Evolutionary conservation across 306 rosid species (phyloP), one percentile per base, ranked within the genome.

Genomic region (Trichosanthes cucumerina): DNA sequence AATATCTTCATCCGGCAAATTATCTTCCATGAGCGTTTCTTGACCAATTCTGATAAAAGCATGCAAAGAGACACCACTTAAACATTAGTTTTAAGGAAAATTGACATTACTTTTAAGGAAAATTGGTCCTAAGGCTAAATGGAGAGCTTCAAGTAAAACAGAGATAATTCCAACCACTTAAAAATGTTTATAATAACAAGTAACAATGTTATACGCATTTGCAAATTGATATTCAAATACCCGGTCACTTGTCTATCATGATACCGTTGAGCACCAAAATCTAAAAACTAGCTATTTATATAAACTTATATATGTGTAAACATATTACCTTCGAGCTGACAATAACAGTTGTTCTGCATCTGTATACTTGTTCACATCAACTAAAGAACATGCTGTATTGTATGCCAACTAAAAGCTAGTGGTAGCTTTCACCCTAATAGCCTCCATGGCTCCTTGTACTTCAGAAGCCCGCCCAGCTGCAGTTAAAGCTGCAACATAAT

Each of bases 361-460:
- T 50, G 92, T 77, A 80, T 88, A 82, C 85, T 91, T 90, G 36
- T 81, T 84, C 86, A 84, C 74, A 75, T 88, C 96, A 87, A 95
- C 88, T 79, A 95, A 83, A 68, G 97, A 86, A 81, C 99, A 95
- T 23, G 97, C 97, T 72, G 92, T 88, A 79, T 95, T 95, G 86
- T 84, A 95, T 79, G 97, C 99, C 89, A 95, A 83, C 86, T 92
- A 97, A 86, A 92, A 95, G 89, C 88, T 95, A 86, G 90, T 89
- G 60, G 93, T 91, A 85, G 93, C 91, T 84, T 86, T 95, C 56
- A 89, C 80, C 86, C 91, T 86, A 10, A 95, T 85, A 54, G 90
- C 80, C 49, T 92, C 99, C 87, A 95, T 28, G 84, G 84, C 72
- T 76, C 92, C 92, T 86, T 87, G 92, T 63, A 95, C 96, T 80